phyloP scores from a whole-genome alignment of 768 basidiomycete species.

The Phlebiopsis flavidoalba region DNA sequence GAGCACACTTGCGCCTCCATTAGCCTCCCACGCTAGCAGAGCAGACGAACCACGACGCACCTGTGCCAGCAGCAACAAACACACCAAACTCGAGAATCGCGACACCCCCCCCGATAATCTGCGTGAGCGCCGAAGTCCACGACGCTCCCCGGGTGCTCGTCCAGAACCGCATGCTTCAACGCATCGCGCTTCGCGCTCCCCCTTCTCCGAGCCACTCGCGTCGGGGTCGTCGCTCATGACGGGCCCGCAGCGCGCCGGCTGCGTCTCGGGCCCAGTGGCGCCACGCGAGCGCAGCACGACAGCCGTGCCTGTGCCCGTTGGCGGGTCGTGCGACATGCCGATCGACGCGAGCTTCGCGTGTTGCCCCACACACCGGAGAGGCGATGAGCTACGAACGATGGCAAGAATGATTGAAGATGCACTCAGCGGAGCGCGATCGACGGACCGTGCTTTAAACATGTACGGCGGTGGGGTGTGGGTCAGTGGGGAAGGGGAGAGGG shows the following conservation, averaged over 20 bases:
- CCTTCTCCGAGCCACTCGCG: neutral
- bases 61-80: slow-evolving; percentile 71
- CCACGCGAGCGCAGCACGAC: slow-evolving; percentile 55
- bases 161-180: slow-evolving; percentile 8
- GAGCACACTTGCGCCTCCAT: slow-evolving; percentile 46
- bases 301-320: slow-evolving; percentile 58
- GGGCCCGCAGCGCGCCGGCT: neutral
- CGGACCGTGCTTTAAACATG: too few species aligned
- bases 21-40: neutral
- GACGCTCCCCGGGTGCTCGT: neutral
- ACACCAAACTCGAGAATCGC: slow-evolving; percentile 95
- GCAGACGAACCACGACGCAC: slow-evolving; percentile 24
- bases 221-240: slow-evolving; percentile 4
- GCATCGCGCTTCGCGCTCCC: neutral
- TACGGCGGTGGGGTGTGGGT: too few species aligned
- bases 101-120: slow-evolving; percentile 78
- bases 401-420: slow-evolving; percentile 85
- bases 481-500: slow-evolving; percentile 37
- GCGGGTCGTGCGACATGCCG: slow-evolving; percentile 61
- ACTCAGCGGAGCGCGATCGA: slow-evolving; percentile 64
- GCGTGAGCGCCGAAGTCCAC: slow-evolving; percentile 47
- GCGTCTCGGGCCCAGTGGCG: slow-evolving; percentile 48
- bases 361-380: slow-evolving; percentile 77
- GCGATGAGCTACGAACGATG: slow-evolving; percentile 74
- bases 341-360: slow-evolving; percentile 56